Conservation (phyloP, 2,329 filamentous ascomycete species). For the Coniochaeta sp. region DNA sequence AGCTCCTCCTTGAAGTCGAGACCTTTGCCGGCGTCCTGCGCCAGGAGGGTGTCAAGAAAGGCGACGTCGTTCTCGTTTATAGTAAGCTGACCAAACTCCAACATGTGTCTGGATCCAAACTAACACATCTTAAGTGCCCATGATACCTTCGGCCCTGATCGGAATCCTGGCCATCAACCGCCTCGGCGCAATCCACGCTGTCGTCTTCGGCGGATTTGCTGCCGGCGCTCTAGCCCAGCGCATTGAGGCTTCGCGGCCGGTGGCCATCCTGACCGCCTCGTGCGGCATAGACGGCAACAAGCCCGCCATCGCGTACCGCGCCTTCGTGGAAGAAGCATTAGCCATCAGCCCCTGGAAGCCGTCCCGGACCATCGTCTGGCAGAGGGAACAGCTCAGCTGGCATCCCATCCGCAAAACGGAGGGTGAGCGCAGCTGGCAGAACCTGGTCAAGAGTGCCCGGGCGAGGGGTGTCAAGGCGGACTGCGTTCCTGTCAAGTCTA, state of each 20-base stretch:
- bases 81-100: slow-evolving; percentile 42
- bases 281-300: slow-evolving; percentile 88
- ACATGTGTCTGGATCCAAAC: slow-evolving; percentile 4
- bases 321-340: slow-evolving; percentile 69
- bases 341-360: slow-evolving; percentile 63
- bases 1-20: slow-evolving; percentile 74
- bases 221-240: slow-evolving; percentile 74
- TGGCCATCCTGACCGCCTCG: slow-evolving; percentile 75
- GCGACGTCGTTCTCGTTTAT: slow-evolving; percentile 85
- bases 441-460: slow-evolving; percentile 62
- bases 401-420: slow-evolving; percentile 55
- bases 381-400: slow-evolving; percentile 72
- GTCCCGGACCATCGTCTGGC: slow-evolving; percentile 69
- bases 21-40: slow-evolving; percentile 72
- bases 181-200: slow-evolving; percentile 80
- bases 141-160: slow-evolving; percentile 85
- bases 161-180: slow-evolving; percentile 76
- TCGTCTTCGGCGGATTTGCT: slow-evolving; percentile 91
- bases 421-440: slow-evolving; percentile 74
- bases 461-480: slow-evolving; percentile 60
- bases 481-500: slow-evolving; percentile 70
- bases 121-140: slow-evolving; percentile 61
- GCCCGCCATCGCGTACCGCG: slow-evolving; percentile 68
- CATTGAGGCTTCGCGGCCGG: slow-evolving; percentile 74
- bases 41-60: slow-evolving; percentile 73